phyloP scores from a whole-genome alignment of 164 flowering plant species.

The Piper longum region DNA sequence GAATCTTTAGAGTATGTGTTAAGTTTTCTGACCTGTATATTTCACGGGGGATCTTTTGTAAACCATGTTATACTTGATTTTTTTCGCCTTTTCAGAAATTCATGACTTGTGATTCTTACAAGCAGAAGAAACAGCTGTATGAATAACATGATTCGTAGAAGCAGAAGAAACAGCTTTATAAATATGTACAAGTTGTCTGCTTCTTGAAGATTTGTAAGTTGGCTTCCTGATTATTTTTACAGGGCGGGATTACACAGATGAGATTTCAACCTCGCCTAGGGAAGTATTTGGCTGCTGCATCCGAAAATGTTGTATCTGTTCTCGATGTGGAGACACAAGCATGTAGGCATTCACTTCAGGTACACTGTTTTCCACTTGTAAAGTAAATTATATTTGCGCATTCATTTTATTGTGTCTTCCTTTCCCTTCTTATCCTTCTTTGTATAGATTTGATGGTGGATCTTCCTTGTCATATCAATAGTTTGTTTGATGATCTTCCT shows the following conservation, averaged over 20 bases:
- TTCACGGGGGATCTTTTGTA: no score
- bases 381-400: no score
- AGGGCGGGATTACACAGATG: conserved; percentile 55
- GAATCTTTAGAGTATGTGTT: conserved; percentile 43
- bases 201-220: neutral
- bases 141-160: no score
- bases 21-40: neutral
- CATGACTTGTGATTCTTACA: no score
- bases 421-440: neutral
- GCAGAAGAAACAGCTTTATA: no score
- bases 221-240: conserved; percentile 1
- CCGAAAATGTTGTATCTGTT: conserved; percentile 46
- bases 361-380: conserved; percentile 4
- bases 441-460: neutral
- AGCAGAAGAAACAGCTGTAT: no score
- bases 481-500: neutral
- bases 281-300: conserved; percentile 59
- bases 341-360: conserved; percentile 47
- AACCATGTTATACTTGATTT: no score
- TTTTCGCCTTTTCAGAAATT: no score
- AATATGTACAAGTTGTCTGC: no score
- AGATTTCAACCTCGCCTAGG: conserved; percentile 68
- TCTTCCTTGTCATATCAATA: neutral
- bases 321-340: conserved; percentile 65
- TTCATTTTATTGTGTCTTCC: neutral